Conservation (phyloP, 2,329 filamentous ascomycete species). For the Botrytis sinoallii region DNA sequence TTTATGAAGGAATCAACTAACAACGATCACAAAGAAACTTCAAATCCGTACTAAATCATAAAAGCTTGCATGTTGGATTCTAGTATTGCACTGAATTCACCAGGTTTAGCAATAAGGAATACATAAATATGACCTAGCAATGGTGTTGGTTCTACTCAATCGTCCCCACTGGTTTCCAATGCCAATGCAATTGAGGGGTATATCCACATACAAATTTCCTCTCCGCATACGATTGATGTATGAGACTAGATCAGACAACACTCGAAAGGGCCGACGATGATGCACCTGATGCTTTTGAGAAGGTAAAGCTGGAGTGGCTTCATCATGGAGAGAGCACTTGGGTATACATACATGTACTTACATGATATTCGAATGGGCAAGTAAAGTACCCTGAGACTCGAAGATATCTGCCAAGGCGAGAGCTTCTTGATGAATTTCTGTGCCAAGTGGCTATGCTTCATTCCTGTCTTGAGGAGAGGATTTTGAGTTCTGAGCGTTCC, state of each 20-base stretch:
- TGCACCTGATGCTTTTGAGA: constrained; percentile 11
- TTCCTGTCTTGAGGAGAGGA: neutral
- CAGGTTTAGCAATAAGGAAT: neutral
- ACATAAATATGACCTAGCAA: neutral
- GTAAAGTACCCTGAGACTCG: neutral
- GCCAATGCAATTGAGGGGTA: constrained; percentile 3
- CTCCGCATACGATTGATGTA: neutral
- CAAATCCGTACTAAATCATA: neutral
- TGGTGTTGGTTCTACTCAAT: neutral
- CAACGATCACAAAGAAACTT: neutral
- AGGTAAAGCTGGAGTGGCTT: constrained; percentile 5
- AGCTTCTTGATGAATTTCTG: constrained; percentile 3
- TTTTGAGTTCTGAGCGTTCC: neutral
- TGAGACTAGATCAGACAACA: constrained; percentile 2
- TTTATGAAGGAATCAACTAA: neutral
- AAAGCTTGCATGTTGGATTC: neutral
- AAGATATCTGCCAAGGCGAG: neutral
- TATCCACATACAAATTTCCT: neutral
- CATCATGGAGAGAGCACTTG: constrained; percentile 13
- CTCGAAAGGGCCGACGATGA: neutral
- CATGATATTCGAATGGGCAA: neutral
- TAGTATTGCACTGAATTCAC: neutral
- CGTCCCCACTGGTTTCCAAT: neutral
- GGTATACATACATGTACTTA: constrained; percentile 19
- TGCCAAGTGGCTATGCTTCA: constrained; percentile 10